Percentiles rank a stretch among this genome's conserved stretches.
These are phyloP conservation scores for Zopfia rhizophila DNA, from an alignment of 2,329 filamentous ascomycete species.

Conservation along the genomic window DNA sequence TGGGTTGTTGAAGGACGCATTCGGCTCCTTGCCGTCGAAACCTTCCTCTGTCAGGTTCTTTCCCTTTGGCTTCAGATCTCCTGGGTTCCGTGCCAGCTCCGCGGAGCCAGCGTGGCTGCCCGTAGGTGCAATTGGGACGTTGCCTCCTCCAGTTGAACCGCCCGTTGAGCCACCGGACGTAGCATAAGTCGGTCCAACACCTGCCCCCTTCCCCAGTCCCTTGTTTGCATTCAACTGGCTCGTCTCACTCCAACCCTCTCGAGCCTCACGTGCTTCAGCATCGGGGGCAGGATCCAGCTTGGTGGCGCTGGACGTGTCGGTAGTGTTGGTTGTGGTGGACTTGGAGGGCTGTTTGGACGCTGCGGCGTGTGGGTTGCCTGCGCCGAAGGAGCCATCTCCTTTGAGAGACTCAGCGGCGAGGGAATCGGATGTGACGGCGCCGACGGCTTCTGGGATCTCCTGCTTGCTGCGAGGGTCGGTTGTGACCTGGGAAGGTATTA, in stretches of 20 bases:
- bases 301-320: constrained; percentile 64
- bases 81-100: constrained; percentile 38
- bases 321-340: constrained; percentile 67
- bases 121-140: constrained; percentile 48
- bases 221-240: constrained; percentile 53
- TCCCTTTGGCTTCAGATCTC: constrained; percentile 60
- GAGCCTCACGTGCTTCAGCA: constrained; percentile 57
- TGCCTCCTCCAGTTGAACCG: constrained; percentile 18
- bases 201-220: constrained; percentile 48
- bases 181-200: constrained; percentile 47
- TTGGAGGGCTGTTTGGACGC: constrained; percentile 61
- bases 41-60: constrained; percentile 62
- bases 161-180: constrained; percentile 39
- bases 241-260: constrained; percentile 52
- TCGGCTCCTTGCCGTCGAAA: constrained; percentile 55
- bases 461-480: constrained; percentile 60
- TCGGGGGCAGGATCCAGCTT: constrained; percentile 61
- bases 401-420: constrained; percentile 78
- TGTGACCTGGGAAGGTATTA: constrained; percentile 49
- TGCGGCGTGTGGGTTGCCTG: constrained; percentile 66
- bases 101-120: constrained; percentile 50
- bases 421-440: constrained; percentile 73
- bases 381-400: constrained; percentile 68
- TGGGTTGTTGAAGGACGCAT: constrained; percentile 60
- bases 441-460: constrained; percentile 70